Percentiles rank a stretch among this genome's conserved stretches.
These are phyloP conservation scores for Penicillium parvum DNA, from an alignment of 495 filamentous ascomycete genomes.

Conservation along the genomic window DNA sequence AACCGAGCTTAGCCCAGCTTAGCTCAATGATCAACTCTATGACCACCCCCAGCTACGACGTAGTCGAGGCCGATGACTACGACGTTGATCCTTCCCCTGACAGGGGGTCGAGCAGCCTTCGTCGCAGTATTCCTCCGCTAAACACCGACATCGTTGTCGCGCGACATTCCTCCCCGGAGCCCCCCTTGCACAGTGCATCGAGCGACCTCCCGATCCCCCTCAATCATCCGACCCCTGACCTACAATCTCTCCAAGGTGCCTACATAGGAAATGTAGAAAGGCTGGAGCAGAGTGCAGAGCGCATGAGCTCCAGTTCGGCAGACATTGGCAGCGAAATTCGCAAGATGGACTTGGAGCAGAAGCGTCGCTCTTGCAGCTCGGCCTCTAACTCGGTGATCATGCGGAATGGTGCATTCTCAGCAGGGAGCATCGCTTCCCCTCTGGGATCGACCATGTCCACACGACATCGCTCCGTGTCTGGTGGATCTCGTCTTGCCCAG, in stretches of 20 bases:
- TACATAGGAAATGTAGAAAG: constrained; percentile 75
- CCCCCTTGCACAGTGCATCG: constrained; percentile 58
- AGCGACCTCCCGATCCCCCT: constrained; percentile 54
- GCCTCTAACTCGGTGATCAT: constrained; percentile 62
- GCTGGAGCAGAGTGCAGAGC: constrained; percentile 77
- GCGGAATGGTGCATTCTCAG: constrained; percentile 72
- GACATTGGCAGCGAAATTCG: constrained; percentile 78
- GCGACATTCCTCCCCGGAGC: constrained; percentile 33
- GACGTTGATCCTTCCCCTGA: constrained; percentile 31
- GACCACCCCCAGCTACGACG: constrained; percentile 41
- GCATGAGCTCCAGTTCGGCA: constrained; percentile 70
- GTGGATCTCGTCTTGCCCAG: constrained; percentile 45
- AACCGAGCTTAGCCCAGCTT: constrained; percentile 23
- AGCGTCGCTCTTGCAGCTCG: constrained; percentile 48
- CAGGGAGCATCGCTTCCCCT: constrained; percentile 63
- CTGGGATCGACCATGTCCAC: constrained; percentile 55
- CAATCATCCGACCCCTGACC: constrained; percentile 72
- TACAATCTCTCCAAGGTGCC: constrained; percentile 67
- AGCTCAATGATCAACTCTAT: constrained; percentile 42
- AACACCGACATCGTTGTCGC: constrained; percentile 31
- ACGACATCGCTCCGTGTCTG: constrained; percentile 57
- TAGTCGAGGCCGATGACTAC: constrained; percentile 47
- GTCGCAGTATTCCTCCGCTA: constrained; percentile 31
- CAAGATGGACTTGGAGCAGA: constrained; percentile 73
- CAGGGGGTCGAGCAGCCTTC: constrained; percentile 24